These are phyloP conservation scores for Penicillium simplicissimum DNA, from an alignment of 495 filamentous ascomycete genomes.

Conservation along the genomic window DNA sequence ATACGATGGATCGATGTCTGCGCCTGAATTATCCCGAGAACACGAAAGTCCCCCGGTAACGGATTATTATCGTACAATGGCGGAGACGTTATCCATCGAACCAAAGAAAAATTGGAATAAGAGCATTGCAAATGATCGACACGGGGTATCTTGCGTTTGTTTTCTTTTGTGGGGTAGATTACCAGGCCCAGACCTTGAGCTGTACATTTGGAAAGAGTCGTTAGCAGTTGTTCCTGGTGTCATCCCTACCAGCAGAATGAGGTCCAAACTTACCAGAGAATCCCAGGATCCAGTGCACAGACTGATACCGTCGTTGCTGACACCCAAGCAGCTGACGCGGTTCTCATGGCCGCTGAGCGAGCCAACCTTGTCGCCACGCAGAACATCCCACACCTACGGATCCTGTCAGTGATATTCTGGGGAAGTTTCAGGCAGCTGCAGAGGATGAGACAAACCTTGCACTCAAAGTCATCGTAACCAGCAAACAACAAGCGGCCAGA, in stretches of 20 bases:
- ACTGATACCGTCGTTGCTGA: slow-evolving; percentile 98
- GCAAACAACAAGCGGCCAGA: slow-evolving; percentile 95
- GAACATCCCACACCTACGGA: slow-evolving; percentile 90
- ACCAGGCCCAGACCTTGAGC: slow-evolving; percentile 89
- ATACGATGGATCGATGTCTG: slow-evolving; percentile 30
- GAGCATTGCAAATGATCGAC: slow-evolving; percentile 48
- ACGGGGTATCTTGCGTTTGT: slow-evolving; percentile 49
- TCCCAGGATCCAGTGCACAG: slow-evolving; percentile 99
- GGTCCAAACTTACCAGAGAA: slow-evolving; percentile 74
- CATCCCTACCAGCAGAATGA: neutral
- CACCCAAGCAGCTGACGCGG: slow-evolving; percentile 95
- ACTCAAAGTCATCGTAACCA: slow-evolving; percentile 98
- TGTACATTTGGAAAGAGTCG: slow-evolving; percentile 32
- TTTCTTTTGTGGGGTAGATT: slow-evolving; percentile 33
- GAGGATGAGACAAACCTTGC: slow-evolving; percentile 70
- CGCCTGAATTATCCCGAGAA: slow-evolving; percentile 40
- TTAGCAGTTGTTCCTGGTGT: slow-evolving; percentile 14
- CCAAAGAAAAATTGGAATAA: slow-evolving; percentile 40
- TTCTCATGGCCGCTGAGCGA: slow-evolving; percentile 97
- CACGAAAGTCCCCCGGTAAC: slow-evolving; percentile 32
- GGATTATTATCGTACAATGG: slow-evolving; percentile 51
- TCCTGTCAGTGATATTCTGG: slow-evolving; percentile 20
- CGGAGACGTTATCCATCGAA: slow-evolving; percentile 40
- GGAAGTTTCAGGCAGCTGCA: neutral
- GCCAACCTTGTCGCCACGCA: slow-evolving; percentile 94